Evolutionary conservation across 2,329 filamentous ascomycete species (phyloP), one percentile per base, ranked within the genome.

Genomic region (Fusarium nurragi): DNA sequence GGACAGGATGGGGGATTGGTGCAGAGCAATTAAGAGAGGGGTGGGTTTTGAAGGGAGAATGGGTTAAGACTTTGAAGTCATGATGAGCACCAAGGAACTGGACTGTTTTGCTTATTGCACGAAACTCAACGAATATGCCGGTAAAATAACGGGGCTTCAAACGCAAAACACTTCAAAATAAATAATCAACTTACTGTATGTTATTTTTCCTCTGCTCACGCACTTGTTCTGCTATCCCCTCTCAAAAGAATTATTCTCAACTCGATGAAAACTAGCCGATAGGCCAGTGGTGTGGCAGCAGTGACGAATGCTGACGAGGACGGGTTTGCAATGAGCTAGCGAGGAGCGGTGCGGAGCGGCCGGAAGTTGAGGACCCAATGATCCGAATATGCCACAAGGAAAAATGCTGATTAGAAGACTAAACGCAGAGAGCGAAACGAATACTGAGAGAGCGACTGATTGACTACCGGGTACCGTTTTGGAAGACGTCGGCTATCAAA

Each of bases 231-330:
- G 54, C 36, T 30, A 32, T 69, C 39, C 46, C 46, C 38, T 48
- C 41, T 39, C 34, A 44, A 64, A 37, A 59, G 38, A 53, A 62
- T 46, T 59, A 54, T 52, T 57, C 48, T 38, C 36, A 63, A 53
- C 46, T 45, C 55, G 48, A 57, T 28, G 56, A 40, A n/a, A n/a
- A n/a, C n/a, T 36, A 65, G 9, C 32, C 16, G 32, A 34, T 44
- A 49, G 50, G 38, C 61, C 57, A 70, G 67, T 70, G 64, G 68
- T 61, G 64, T 60, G 44, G 41, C 48, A 50, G 37, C 56, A 64
- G 68, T 71, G 67, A 71, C 56, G 69, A 63, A 62, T 62, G 46
- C 56, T 64, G 60, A 64, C 52, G 51, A 65, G 51, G 58, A 60
- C 49, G 32, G 46, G 46, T 47, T 66, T 46, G 60, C 41, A 48